Conservation (phyloP, 495 filamentous ascomycete genomes). For the Tricharina praecox region DNA sequence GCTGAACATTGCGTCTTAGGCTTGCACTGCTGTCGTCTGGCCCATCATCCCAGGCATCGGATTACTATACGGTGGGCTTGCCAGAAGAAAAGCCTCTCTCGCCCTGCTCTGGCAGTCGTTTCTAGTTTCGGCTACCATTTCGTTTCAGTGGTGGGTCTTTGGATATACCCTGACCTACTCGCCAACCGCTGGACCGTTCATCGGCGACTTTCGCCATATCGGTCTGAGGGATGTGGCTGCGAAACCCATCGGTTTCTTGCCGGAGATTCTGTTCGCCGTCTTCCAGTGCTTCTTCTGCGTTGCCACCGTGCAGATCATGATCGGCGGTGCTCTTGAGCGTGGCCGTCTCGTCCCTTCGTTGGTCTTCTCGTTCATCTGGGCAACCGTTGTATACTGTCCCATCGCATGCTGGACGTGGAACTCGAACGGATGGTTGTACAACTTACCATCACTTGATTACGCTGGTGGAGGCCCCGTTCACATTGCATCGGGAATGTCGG, state of each 20-base stretch:
- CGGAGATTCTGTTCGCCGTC: constrained; percentile 41
- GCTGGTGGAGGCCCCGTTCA: constrained; percentile 42
- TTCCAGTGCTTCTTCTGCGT: constrained; percentile 44
- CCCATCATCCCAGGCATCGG: constrained; percentile 42
- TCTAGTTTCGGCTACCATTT: constrained; percentile 30
- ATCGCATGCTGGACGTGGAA: constrained; percentile 48
- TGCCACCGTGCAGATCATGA: constrained; percentile 37
- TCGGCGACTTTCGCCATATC: constrained; percentile 38
- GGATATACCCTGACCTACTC: constrained; percentile 41
- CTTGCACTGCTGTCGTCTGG: constrained; percentile 31
- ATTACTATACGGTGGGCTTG: constrained; percentile 38
- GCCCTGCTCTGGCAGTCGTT: constrained; percentile 40
- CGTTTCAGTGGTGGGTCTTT: constrained; percentile 33
- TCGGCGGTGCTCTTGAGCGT: constrained; percentile 39
- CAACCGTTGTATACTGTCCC: constrained; percentile 43
- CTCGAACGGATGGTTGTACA: constrained; percentile 40
- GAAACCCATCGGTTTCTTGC: constrained; percentile 36
- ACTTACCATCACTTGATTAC: constrained; percentile 39
- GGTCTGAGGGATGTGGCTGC: constrained; percentile 37
- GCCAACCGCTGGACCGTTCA: constrained; percentile 35
- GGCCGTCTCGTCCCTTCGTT: constrained; percentile 39
- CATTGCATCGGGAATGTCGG: constrained; percentile 38
- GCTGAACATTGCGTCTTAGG: background rate
- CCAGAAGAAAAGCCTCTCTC: constrained; percentile 38
- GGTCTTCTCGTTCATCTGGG: constrained; percentile 42